Evolutionary conservation across 495 filamentous ascomycete genomes (phyloP), one percentile per base, ranked within the genome.

Genomic region (Letharia lupina): DNA sequence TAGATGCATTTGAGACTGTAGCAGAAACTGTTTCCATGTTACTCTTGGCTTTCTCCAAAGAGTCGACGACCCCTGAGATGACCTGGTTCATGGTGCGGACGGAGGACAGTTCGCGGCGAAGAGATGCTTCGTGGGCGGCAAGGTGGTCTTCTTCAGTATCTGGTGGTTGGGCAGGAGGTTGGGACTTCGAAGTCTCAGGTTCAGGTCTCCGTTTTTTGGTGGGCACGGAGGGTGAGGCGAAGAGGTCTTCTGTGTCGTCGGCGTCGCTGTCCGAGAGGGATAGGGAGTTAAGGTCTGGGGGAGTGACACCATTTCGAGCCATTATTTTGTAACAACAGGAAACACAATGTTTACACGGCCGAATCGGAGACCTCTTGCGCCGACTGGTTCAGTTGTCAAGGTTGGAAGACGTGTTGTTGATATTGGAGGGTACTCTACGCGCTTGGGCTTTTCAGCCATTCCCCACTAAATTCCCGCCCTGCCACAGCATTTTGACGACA

Each of bases 1-100:
- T 91, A 45, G 91, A 93, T n/a, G 93, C 91, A 56, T 90, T 91
- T 62, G 83, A 79, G 37, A 97, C 90, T 5, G 94, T 97, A 61
- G 83, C 81, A 52, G 89, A 89, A 16, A 98, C 92, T 16, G 90
- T 94, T 88, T 91, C 85, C 93, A 98, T 97, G 75, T 97, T 97
- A 50, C 83, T 85, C 71, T 88, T 91, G 13, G 94, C 91, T 66
- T 85, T 84, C 69, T 90, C 87, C 10, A 98, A 79, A 41, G 88
- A 91, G 16, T 82, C 80, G n/a, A 96, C 77, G 6, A 96, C 87
- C 5, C 85, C 86, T 75, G 96, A 90, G 67, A 98, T 90, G 15
- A 92, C 86, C 61, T 88, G 80, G 71, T 97, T 98, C 72, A 98
- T 88, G 59, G 87, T 88, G 52, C 87, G 83, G 23, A 98, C 87